These are phyloP conservation scores for Misopates orontium DNA, from an alignment of 257 asterid genomes.

Conservation along the genomic window DNA sequence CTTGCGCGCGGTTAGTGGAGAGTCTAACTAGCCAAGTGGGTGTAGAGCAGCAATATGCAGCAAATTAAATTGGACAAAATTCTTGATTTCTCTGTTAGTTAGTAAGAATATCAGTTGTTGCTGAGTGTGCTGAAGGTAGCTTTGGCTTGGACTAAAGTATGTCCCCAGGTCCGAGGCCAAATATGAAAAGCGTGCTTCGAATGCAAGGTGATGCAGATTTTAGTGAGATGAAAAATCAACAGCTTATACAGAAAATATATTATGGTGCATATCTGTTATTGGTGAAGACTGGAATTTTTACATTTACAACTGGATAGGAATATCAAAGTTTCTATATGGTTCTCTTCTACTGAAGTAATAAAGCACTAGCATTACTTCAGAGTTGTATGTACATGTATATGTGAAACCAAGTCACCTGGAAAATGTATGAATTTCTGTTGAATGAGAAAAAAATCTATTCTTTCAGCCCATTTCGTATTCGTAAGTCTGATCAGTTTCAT, in stretches of 20 bases:
- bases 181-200: constrained; percentile 74
- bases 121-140: constrained; percentile 76
- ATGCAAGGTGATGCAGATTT: constrained; percentile 59
- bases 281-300: too few species aligned
- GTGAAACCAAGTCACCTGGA: too few species aligned
- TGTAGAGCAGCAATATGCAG: constrained; percentile 49
- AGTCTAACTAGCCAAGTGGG: constrained; percentile 71
- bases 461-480: constrained; percentile 10
- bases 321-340: too few species aligned
- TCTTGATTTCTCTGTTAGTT: constrained; percentile 63
- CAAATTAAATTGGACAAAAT: constrained; percentile 60
- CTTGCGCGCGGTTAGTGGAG: constrained; percentile 84
- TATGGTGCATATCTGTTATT: too few species aligned
- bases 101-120: constrained; percentile 63
- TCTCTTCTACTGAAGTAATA: too few species aligned
- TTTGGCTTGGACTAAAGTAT: constrained; percentile 62
- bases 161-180: constrained; percentile 77
- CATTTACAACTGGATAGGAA: too few species aligned
- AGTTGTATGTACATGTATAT: too few species aligned
- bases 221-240: too few species aligned
- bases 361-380: too few species aligned
- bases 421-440: too few species aligned
- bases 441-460: background rate
- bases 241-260: too few species aligned
- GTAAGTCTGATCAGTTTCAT: too few species aligned